These are phyloP conservation scores for Colletotrichum theobromicola DNA, from an alignment of 2,329 filamentous ascomycete species.

Conservation along the genomic window DNA sequence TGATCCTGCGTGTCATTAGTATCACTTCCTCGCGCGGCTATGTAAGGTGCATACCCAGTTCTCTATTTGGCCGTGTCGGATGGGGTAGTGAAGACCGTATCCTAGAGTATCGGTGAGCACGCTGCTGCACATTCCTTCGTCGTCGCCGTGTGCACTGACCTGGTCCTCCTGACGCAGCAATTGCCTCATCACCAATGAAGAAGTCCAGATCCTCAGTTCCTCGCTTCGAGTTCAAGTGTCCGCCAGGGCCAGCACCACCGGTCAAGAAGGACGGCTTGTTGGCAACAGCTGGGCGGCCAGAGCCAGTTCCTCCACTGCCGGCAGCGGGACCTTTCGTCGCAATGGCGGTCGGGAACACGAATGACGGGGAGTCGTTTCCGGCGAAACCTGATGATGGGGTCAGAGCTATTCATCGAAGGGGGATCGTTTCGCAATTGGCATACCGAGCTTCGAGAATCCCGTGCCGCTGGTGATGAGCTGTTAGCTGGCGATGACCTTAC, in stretches of 20 bases:
- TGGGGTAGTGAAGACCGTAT: constrained; percentile 96
- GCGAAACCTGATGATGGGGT: constrained; percentile 75
- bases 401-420: constrained; percentile 29
- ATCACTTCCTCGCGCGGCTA: background rate
- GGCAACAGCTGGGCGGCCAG: constrained; percentile 85
- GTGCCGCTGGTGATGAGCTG: constrained; percentile 77
- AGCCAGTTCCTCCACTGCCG: constrained; percentile 76
- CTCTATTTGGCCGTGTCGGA: constrained; percentile 97
- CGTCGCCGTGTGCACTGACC: constrained; percentile 54
- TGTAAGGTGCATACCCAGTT: constrained; percentile 76
- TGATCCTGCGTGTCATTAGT: constrained; percentile 71
- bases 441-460: constrained; percentile 98
- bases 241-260: constrained; percentile 81
- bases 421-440: constrained; percentile 31
- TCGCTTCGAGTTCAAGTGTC: constrained; percentile 88
- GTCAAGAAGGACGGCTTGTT: constrained; percentile 97
- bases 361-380: constrained; percentile 98
- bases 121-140: background rate
- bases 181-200: constrained; percentile 97
- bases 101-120: constrained; percentile 53
- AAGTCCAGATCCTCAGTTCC: constrained; percentile 98
- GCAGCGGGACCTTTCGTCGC: constrained; percentile 85
- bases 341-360: constrained; percentile 98
- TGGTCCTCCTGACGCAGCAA: constrained; percentile 82
- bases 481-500: constrained; percentile 22